Base-by-base conservation (phyloP, 2,329 filamentous ascomycete species). In the Diaporthe amygdali region DNA sequence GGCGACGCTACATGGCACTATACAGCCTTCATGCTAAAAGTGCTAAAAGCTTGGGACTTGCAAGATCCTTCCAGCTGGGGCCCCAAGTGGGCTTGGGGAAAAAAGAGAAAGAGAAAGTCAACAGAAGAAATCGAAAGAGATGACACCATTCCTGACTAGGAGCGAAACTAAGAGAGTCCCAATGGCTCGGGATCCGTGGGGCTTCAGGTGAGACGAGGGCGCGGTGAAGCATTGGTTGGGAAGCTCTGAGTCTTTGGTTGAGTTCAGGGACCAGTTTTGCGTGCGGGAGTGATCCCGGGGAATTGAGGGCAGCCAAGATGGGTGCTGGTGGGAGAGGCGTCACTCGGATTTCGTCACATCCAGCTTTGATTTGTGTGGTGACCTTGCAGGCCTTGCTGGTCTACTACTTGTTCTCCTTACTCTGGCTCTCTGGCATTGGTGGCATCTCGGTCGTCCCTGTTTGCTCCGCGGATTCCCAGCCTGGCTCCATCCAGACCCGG, bases 221-320 rank as follows among this genome's bases (percentile, higher is more conserved):
- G 39, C 30, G 44, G 30, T 10, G 22, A 56, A 68, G 66, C 51
- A 68, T 68, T 68, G 66, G 66, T 59, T 49, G 25, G 54, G 66
- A 59, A n/a, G 66, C 41, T 49, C 52, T 41, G 52, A 49, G 52
- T 55, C 63, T 47, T 22, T 47, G 41, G 30, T 37, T 25, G 52
- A 59, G 44, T 64, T 64, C 44, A 64, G 59, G 59, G 34, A 64
- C 41, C 41, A 41, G 59, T 49, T 34, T 34, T 20, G 41, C 41
- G 39, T 64, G 41, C 41, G 44, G 30, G 55, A 30, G 56, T 63
- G 56, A 47, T 46, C 39, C 56, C 56, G 56, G 56, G 30, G 59
- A 34, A 34, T 3, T 20, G 44, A 64, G 44, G 37, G 59, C 59
- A 44, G 27, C 37, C n/a, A 25, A 30, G n/a, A 44, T 17, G 15